Percentiles rank a stretch among this genome's conserved stretches.
These are phyloP conservation scores for Penicillium sp. DNA, from an alignment of 2,329 filamentous ascomycete species.

Conservation along the genomic window DNA sequence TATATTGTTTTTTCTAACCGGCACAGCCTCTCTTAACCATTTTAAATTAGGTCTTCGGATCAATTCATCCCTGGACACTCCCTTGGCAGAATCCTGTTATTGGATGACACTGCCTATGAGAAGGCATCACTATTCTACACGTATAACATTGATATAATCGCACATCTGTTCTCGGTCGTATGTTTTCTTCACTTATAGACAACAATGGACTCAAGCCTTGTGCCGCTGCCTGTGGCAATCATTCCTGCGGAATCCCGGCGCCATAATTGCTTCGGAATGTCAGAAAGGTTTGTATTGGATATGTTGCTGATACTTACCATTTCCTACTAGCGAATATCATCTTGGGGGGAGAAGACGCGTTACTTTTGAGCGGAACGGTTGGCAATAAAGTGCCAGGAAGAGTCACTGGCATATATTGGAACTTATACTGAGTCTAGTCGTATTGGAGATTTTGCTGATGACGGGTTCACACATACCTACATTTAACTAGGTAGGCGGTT, in stretches of 20 bases:
- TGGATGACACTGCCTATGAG: background rate
- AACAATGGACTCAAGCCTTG: background rate
- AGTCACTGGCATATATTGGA: background rate
- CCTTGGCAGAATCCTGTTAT: background rate
- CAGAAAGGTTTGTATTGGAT: background rate
- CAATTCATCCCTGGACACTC: background rate
- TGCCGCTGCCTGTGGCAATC: background rate
- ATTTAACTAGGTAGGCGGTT: background rate
- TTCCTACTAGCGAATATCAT: background rate
- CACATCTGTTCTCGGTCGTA: background rate
- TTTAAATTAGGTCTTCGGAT: too few species aligned
- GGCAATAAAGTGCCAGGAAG: background rate
- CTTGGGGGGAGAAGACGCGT: too few species aligned
- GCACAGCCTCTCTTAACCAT: background rate
- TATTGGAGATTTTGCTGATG: background rate
- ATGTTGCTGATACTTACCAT: background rate
- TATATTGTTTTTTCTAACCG: background rate
- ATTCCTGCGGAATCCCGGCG: background rate
- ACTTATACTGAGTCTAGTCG: background rate
- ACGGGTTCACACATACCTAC: background rate
- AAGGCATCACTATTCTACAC: background rate
- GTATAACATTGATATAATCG: background rate
- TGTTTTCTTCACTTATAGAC: background rate
- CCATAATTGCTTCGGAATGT: background rate
- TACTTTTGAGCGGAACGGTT: background rate